Conservation (phyloP, 1,284 basidiomycete species). For the Microbotryum saponariae region DNA sequence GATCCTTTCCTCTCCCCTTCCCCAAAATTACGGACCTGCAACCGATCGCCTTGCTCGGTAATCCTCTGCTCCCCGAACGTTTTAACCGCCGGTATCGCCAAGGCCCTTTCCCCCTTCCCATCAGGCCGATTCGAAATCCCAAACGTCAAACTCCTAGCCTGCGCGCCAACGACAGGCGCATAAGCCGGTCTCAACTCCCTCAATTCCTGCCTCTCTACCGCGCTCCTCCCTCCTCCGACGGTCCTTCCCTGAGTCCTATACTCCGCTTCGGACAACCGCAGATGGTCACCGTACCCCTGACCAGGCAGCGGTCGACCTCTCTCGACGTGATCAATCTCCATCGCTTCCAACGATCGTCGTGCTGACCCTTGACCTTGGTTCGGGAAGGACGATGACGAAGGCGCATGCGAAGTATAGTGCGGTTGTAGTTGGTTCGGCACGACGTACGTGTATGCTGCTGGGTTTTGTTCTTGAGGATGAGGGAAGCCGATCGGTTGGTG, state of each 20-base stretch:
- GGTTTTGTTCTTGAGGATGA: too few species aligned
- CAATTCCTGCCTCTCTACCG: constrained; percentile 36
- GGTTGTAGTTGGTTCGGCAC: too few species aligned
- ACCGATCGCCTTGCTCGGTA: constrained; percentile 54
- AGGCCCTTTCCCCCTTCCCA: constrained; percentile 43
- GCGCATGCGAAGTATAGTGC: too few species aligned
- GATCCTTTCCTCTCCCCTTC: constrained; percentile 52
- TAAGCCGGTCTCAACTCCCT: constrained; percentile 49
- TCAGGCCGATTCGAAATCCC: constrained; percentile 18
- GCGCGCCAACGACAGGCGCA: constrained; percentile 6
- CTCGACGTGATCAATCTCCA: too few species aligned
- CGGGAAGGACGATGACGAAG: too few species aligned
- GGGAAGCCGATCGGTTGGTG: too few species aligned
- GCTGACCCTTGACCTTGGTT: too few species aligned
- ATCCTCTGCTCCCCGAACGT: constrained; percentile 54
- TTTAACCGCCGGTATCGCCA: constrained; percentile 49
- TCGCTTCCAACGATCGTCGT: too few species aligned
- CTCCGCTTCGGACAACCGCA: constrained; percentile 6
- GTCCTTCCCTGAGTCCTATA: constrained; percentile 22
- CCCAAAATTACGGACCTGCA: constrained; percentile 74
- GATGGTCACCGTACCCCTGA: constrained; percentile 10
- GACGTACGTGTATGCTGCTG: too few species aligned
- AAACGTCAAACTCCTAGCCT: constrained; percentile 24
- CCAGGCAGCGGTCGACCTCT: too few species aligned
- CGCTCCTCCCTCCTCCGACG: constrained; percentile 11